Evolutionary conservation across 768 basidiomycete genomes (phyloP).

Genomic region (Serendipita sp.): DNA sequence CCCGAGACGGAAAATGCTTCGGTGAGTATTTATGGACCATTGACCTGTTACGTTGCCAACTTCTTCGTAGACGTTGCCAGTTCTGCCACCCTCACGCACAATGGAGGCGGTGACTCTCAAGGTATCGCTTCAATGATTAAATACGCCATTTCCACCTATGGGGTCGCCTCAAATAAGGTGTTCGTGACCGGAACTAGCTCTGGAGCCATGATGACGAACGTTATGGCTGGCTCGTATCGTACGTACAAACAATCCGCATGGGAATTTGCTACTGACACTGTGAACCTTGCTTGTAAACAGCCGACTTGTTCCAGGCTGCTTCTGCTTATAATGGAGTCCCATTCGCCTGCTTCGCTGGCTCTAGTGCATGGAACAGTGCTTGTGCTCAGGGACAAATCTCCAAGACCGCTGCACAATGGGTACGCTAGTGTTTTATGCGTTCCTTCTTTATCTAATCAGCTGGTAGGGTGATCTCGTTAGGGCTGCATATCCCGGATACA

Average conservation of each 20-base stretch:
- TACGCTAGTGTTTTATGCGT: slow-evolving; percentile 3
- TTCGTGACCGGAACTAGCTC: slow-evolving; percentile 37
- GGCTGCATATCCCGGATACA: slow-evolving; percentile 35
- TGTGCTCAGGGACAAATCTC: slow-evolving; percentile 30
- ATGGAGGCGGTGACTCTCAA: slow-evolving; percentile 38
- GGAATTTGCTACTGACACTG: not conserved
- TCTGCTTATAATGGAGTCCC: slow-evolving; percentile 36
- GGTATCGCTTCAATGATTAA: slow-evolving; percentile 32
- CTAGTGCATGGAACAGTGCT: slow-evolving; percentile 30
- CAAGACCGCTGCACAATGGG: slow-evolving; percentile 31
- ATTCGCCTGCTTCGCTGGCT: slow-evolving; percentile 35
- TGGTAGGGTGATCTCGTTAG: slow-evolving; percentile 28
- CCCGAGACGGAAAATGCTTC: slow-evolving; percentile 2
- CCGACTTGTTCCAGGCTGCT: slow-evolving; percentile 35
- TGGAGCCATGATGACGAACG: slow-evolving; percentile 46
- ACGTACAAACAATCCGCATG: not conserved
- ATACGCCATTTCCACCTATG: slow-evolving; percentile 33
- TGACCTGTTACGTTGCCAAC: not conserved
- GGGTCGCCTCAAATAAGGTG: slow-evolving; percentile 29
- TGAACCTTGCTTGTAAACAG: not conserved
- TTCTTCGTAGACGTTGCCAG: slow-evolving; percentile 28
- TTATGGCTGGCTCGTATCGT: slow-evolving; percentile 34
- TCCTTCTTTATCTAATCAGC: not conserved
- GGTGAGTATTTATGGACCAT: not conserved
- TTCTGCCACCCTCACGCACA: slow-evolving; percentile 34